Base-by-base conservation (phyloP, 2,329 filamentous ascomycete species). In the Phyllosticta citribraziliensis region DNA sequence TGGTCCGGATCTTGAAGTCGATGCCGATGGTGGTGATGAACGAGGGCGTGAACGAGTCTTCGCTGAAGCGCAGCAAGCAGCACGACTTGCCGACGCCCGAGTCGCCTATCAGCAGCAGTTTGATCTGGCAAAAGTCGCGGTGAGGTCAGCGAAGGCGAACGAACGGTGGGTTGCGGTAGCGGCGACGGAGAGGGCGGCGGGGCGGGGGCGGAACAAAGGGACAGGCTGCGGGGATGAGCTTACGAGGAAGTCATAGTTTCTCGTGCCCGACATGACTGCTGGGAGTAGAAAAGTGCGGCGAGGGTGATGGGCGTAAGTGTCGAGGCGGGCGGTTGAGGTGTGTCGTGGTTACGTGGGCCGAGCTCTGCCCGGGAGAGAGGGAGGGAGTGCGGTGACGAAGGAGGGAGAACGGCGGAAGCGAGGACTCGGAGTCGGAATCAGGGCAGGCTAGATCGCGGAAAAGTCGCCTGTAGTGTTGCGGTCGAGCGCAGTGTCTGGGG, bases 21-120 rank as follows among this genome's bases (percentile, higher is more conserved):
- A 99, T 97, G 69, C 94, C 94, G 78, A 99, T 99, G 65, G 94
- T 99, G 65, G 92, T 96, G 81, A 97, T 97, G 82, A 96, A 97
- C 69, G 91, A 96, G 52, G 92, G 92, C 58, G 92, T 97, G 80
- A 96, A 97, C 55, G 90, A 95, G 81, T 97, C 92, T 79, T 97
- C 92, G 78, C 91, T 96, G 82, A 97, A 97, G 70, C 92, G 90
- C 73, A 97, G 82, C 75, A 97, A 84, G 78, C 92, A 96, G 86
- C 92, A 97, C 68, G 92, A 97, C 80, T 97, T 97, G 76, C 92
- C 92, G 65, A 97, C 92, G 72, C 92, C 92, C 56, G 91, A 96
- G 81, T 97, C 92, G 76, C 92, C 92, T 76, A 97, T 97, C 73
- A 97, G 85, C 73, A 97, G 85, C 66, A 97, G 85, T 81, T 97